Conservation (phyloP, 1,284 basidiomycete species). For the Papiliotrema laurentii region DNA sequence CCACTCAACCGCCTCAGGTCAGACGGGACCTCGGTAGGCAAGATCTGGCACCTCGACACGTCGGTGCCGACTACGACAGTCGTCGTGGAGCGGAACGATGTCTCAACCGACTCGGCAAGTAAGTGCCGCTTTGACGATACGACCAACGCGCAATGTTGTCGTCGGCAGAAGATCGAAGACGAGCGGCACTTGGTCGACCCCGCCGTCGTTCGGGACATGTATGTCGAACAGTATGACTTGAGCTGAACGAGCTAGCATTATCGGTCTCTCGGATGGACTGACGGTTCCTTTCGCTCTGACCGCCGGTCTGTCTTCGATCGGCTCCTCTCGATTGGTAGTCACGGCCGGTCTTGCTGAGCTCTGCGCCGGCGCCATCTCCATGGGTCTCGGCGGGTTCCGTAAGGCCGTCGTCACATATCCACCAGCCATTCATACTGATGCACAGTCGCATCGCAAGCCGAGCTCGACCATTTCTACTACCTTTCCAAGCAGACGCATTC, state of each 20-base stretch:
- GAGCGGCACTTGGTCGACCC: too few relatives aligned
- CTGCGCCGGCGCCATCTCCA: slow-evolving; percentile 86
- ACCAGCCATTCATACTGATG: too few relatives aligned
- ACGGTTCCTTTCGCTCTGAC: slow-evolving; percentile 89
- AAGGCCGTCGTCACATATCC: too few relatives aligned
- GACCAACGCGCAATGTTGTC: too few relatives aligned
- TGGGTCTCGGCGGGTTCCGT: slow-evolving; percentile 97
- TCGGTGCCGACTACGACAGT: too few relatives aligned
- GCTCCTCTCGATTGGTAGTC: slow-evolving; percentile 81
- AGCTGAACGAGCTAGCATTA: too few relatives aligned
- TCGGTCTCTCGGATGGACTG: slow-evolving; percentile 89
- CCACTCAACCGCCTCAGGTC: too few relatives aligned
- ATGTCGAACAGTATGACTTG: too few relatives aligned
- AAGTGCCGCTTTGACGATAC: not conserved
- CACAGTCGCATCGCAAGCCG: slow-evolving; percentile 93
- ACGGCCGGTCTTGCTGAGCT: slow-evolving; percentile 87
- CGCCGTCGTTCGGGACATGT: too few relatives aligned
- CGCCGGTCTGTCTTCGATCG: slow-evolving; percentile 79
- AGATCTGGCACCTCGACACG: too few relatives aligned
- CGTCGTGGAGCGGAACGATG: not conserved
- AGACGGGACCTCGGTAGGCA: too few relatives aligned
- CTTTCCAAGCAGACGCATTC: slow-evolving; percentile 66
- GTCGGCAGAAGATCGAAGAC: too few relatives aligned
- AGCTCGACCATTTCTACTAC: slow-evolving; percentile 89
- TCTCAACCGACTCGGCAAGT: not conserved